Base-by-base conservation (phyloP, 2,329 filamentous ascomycete genomes). In the Fusarium sp. region DNA sequence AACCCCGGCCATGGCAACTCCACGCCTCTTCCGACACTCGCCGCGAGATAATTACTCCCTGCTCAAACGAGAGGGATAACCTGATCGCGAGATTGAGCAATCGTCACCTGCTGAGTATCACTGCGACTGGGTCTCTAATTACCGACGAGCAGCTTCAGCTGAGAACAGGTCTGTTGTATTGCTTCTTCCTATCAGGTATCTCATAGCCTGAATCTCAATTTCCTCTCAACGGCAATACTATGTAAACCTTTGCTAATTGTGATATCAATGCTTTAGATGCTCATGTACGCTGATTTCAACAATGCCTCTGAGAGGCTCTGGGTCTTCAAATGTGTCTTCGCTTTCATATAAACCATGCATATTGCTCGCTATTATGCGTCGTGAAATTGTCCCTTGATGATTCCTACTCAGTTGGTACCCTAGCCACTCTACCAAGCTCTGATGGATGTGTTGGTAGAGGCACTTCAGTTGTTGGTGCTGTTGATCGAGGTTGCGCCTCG, bases 401-500 rank as follows among this genome's bases (percentile, higher is more conserved):
- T 2, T 45, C 30, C 51, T 51, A 61, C 58, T 76, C 55, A 17
- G 74, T 68, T 20, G 63, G 53, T 41, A 81, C 76, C 63, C 70
- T 59, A n/a, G 71, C 51, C 32, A 74, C 68, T 47, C 79, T 69
- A 24, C 83, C 83, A 14, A 72, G 72, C 71, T 89, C 88, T 5
- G 87, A 84, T 6, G 88, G 86, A 72, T 90, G 88, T 39, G 81
- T 79, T 26, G 84, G 84, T 30, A 87, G 79, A 42, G 84, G 82
- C 14, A 85, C 82, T 32, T 86, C 82, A 5, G 80, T 80, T n/a
- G 82, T 80, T 10, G 87, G 86, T 6, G 84, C 88, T 22, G 87
- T 87, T 13, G 89, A 90, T 64, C 90, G 83, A 48, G 90, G 90
- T 63, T 87, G 87, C 1, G 90, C 91, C 74, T 94, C 90, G 10